These are phyloP conservation scores for Leucosporidium scottii DNA, from an alignment of 768 basidiomycete species.

Conservation along the genomic window DNA sequence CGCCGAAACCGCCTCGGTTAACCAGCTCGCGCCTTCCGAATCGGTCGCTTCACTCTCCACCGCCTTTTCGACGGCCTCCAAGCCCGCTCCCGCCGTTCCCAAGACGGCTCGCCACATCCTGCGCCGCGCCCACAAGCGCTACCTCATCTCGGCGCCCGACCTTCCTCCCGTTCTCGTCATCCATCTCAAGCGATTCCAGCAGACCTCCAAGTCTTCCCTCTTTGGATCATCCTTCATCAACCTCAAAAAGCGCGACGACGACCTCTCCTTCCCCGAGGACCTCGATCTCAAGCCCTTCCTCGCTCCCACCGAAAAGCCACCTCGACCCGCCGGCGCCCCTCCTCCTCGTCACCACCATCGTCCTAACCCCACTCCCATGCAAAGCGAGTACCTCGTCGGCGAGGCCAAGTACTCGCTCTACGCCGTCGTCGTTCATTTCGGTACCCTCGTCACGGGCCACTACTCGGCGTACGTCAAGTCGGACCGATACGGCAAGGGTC, in stretches of 20 bases:
- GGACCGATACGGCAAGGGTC: constrained; percentile 24
- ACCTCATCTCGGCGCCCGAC: constrained; percentile 68
- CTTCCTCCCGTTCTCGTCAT: constrained; percentile 78
- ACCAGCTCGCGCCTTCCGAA: constrained; percentile 1
- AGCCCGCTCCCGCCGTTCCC: constrained; percentile 29
- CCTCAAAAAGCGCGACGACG: constrained; percentile 80
- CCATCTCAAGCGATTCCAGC: constrained; percentile 92
- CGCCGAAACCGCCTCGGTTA: background rate
- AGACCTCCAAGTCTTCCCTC: constrained; percentile 52
- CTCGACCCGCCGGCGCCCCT: constrained; percentile 2
- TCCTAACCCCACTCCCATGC: background rate
- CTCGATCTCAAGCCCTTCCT: constrained; percentile 80
- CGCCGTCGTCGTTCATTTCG: constrained; percentile 31
- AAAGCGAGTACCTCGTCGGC: background rate
- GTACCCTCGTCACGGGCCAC: constrained; percentile 25
- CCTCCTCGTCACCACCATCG: background rate
- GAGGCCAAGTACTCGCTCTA: constrained; percentile 32
- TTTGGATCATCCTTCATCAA: constrained; percentile 49
- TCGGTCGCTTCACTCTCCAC: constrained; percentile 5
- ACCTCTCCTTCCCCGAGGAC: constrained; percentile 77
- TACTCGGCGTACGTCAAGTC: constrained; percentile 26
- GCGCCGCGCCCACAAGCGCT: constrained; percentile 85
- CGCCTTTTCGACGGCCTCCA: constrained; percentile 6
- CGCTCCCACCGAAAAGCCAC: constrained; percentile 54
- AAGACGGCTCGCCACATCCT: constrained; percentile 59